Evolutionary conservation across 768 basidiomycete genomes (phyloP).

Genomic region (Lanmaoa pseudosensibilis): DNA sequence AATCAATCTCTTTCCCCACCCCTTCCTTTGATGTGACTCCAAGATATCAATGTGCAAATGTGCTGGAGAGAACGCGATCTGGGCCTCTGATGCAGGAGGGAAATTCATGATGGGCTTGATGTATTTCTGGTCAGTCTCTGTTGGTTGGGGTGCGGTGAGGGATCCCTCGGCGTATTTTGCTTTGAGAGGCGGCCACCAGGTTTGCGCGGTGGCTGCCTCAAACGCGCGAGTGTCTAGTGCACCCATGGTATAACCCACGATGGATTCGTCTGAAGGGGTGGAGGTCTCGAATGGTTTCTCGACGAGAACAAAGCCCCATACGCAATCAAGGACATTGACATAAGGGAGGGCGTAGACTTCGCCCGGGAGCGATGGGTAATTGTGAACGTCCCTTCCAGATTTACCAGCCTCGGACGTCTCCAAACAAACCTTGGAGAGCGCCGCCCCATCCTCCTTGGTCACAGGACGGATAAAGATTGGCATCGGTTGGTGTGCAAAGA

Average conservation of each 20-base stretch:
- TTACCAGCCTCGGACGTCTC: conserved; percentile 70
- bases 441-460: conserved; percentile 49
- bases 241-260: conserved; percentile 74
- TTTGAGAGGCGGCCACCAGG: conserved; percentile 69
- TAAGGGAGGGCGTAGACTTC: conserved; percentile 77
- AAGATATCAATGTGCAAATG: conserved; percentile 78
- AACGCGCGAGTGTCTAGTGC: conserved; percentile 66
- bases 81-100: conserved; percentile 47
- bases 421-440: conserved; percentile 71
- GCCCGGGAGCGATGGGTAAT: conserved; percentile 63
- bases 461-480: conserved; percentile 55
- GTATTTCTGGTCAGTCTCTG: conserved; percentile 30
- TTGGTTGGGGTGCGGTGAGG: conserved; percentile 14
- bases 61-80: conserved; percentile 64
- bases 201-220: conserved; percentile 50
- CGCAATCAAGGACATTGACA: conserved; percentile 55
- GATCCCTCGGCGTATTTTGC: conserved; percentile 47
- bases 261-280: conserved; percentile 35
- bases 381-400: conserved; percentile 63
- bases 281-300: conserved; percentile 36
- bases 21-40: conserved; percentile 61
- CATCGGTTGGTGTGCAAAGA: conserved; percentile 22
- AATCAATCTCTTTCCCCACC: conserved; percentile 71
- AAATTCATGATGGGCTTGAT: conserved; percentile 37
- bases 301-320: conserved; percentile 75